Evolutionary conservation across 345 rosid species (phyloP).

Genomic region (Anacardium occidentale): DNA sequence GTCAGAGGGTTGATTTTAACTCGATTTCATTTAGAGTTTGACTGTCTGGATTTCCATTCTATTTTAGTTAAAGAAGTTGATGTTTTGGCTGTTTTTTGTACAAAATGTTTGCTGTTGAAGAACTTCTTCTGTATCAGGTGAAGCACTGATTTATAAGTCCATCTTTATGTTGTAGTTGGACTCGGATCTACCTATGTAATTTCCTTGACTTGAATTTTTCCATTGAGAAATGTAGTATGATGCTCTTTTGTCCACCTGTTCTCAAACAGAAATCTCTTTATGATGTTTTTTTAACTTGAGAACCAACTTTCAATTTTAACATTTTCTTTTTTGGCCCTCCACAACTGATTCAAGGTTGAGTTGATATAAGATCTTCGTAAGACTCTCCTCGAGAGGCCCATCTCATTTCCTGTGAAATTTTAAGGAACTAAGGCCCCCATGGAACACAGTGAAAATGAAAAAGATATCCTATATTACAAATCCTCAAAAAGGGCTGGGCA

Average conservation of each 20-base stretch:
- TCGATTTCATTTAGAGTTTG: constrained; percentile 13
- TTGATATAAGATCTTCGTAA: no score
- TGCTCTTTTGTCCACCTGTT: background rate
- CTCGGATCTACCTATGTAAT: constrained; percentile 18
- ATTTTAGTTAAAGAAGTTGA: constrained; percentile 31
- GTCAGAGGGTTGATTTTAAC: constrained; percentile 12
- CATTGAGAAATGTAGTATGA: background rate
- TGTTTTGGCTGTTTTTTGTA: constrained; percentile 37
- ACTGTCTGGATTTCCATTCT: constrained; percentile 2
- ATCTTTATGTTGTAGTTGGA: constrained; percentile 11
- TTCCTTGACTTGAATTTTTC: constrained; percentile 20
- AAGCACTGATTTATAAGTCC: constrained; percentile 22
- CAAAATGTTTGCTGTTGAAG: constrained; percentile 50
- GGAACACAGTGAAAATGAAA: background rate
- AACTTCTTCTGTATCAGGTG: constrained; percentile 21
- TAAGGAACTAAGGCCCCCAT: background rate
- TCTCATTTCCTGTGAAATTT: background rate
- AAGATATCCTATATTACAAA: constrained; percentile 2
- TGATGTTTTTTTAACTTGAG: background rate
- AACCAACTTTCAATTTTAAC: background rate
- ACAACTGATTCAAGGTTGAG: no score
- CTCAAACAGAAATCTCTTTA: background rate
- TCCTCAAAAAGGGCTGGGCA: background rate
- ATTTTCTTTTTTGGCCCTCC: background rate
- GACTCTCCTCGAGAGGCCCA: no score